Base-by-base conservation (phyloP, 2,329 filamentous ascomycete species). In the Microdochium paspali region DNA sequence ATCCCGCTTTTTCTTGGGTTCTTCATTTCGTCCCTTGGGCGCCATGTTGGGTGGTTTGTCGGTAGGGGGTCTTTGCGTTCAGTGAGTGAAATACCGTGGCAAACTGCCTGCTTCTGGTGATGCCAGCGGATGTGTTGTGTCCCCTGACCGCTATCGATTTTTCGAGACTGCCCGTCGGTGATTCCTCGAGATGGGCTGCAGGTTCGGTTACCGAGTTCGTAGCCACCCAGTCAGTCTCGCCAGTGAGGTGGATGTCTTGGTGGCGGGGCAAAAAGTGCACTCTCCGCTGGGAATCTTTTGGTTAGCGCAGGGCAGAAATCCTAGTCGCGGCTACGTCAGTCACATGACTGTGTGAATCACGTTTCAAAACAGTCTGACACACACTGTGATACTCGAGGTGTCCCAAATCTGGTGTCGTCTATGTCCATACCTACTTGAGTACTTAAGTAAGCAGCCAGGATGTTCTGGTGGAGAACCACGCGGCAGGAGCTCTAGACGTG, bases 11-110 rank as follows among this genome's bases (percentile, higher is more conserved):
- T 82, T 82, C 56, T 60, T 72, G 45, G 54, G 61, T 48, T 59
- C 69, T 55, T 79, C 73, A 47, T 79, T 73, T 49, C 68, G 65
- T 59, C 76, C 77, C 66, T 90, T 90, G 50, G 86, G 86, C 65
- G 86, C 73, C 86, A 90, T 90, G 59, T 59, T 80, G 72, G 68
- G 64, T 20, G 18, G 18, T 21, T 58, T 58, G 53, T 48, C 47
- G 40, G 48, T 45, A 50, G 48, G 47, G 32, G 47, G 42, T 50
- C 44, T 35, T 35, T 35, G 13, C 4, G 15, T 6, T 35, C 31
- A n/a, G n/a, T n/a, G n/a, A n/a, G n/a, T n/a, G n/a, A n/a, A n/a
- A n/a, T n/a, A n/a, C n/a, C n/a, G n/a, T 13, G 26, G 13, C 7
- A 28, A 13, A 13, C 13, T 28, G 26, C 26, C 26, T 28, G 26